A percentile compares a stretch with the other conserved stretches of the same genome.
Conservation (phyloP, 495 filamentous ascomycete species). For the Trichoderma asperelloides region DNA sequence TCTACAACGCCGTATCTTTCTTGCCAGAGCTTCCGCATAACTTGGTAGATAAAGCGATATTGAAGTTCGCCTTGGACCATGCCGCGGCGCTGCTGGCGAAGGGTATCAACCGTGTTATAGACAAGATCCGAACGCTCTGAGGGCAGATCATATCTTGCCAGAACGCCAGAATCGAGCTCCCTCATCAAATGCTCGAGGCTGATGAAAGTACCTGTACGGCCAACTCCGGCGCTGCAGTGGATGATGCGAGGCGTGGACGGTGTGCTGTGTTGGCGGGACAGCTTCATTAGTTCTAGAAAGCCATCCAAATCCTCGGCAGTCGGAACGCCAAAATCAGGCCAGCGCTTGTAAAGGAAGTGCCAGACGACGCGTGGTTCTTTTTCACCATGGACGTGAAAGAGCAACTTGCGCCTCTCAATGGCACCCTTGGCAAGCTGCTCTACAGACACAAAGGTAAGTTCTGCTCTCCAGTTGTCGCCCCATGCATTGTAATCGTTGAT, state of each 20-base stretch:
- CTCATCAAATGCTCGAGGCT: slow-evolving; percentile 81
- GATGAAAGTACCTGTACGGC: slow-evolving; percentile 90
- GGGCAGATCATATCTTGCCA: slow-evolving; percentile 37
- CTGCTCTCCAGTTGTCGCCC: slow-evolving; percentile 51
- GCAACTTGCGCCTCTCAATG: slow-evolving; percentile 46
- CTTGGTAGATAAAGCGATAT: slow-evolving; percentile 83
- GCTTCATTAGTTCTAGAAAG: slow-evolving; percentile 67
- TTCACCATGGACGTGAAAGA: slow-evolving; percentile 37
- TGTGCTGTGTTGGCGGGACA: slow-evolving; percentile 63
- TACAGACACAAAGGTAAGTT: slow-evolving; percentile 41
- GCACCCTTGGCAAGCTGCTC: slow-evolving; percentile 37
- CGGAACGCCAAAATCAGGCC: slow-evolving; percentile 90
- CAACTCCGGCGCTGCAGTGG: slow-evolving; percentile 92
- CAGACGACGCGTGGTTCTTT: slow-evolving; percentile 63
- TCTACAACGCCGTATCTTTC: slow-evolving; percentile 38
- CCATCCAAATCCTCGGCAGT: slow-evolving; percentile 68
- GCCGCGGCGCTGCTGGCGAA: slow-evolving; percentile 83
- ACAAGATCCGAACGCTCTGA: slow-evolving; percentile 31
- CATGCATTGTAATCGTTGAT: slow-evolving; percentile 55
- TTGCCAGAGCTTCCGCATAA: slow-evolving; percentile 63
- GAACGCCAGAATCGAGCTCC: slow-evolving; percentile 66
- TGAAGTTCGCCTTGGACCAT: slow-evolving; percentile 94
- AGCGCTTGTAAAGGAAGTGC: slow-evolving; percentile 86
- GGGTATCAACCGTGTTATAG: slow-evolving; percentile 66
- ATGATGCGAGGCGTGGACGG: slow-evolving; percentile 65